These are phyloP conservation scores for Blechomonas ayalai DNA, from an alignment of 208 protist species.

Conservation along the genomic window DNA sequence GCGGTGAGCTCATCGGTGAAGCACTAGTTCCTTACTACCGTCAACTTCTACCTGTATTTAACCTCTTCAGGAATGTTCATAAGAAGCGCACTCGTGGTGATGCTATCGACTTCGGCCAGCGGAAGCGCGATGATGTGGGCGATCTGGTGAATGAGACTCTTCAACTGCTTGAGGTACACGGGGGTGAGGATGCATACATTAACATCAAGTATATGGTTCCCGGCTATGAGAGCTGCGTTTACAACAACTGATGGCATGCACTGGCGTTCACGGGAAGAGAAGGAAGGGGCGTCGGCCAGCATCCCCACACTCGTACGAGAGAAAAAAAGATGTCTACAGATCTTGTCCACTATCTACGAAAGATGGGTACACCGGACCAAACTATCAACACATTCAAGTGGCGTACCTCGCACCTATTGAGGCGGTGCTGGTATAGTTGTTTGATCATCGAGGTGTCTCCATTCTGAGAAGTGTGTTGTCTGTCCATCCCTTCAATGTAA, in stretches of 20 bases:
- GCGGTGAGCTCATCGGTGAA: conserved; percentile 95
- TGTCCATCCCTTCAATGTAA: background rate
- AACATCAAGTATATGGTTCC: conserved; percentile 97
- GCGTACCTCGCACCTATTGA: no score
- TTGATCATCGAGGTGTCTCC: no score
- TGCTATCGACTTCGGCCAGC: conserved; percentile 95
- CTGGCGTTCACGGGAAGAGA: background rate
- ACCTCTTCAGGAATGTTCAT: conserved; percentile 97
- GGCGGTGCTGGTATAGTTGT: no score
- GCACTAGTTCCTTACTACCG: conserved; percentile 99
- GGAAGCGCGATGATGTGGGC: conserved; percentile 94
- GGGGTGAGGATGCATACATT: conserved; percentile 92
- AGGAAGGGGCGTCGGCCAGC: background rate
- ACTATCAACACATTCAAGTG: no score
- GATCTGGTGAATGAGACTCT: conserved; percentile 98
- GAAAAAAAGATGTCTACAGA: no score
- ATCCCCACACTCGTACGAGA: background rate
- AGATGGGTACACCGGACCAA: no score
- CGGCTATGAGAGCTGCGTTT: conserved; percentile 90
- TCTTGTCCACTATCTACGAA: no score
- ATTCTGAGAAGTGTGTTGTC: no score
- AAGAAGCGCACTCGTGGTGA: conserved; percentile 87
- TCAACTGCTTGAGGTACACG: conserved; percentile 87
- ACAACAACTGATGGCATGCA: conserved; percentile 32
- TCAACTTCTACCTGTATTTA: conserved; percentile 99